phyloP scores from a whole-genome alignment of 768 basidiomycete species.

The Cubamyces lactineus region DNA sequence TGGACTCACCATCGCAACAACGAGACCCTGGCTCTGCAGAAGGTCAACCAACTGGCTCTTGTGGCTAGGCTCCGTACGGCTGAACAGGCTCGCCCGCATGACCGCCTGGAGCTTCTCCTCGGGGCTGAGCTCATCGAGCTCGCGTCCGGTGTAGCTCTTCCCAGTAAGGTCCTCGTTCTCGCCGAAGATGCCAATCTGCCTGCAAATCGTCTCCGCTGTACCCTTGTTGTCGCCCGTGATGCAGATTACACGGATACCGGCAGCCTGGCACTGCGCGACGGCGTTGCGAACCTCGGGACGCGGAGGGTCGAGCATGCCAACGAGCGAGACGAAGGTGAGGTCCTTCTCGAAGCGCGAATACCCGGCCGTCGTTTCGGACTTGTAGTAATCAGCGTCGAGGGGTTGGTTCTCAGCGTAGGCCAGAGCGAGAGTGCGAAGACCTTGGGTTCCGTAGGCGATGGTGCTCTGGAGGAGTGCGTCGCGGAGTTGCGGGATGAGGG shows the following conservation, averaged over 20 bases:
- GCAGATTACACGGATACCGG: conserved; percentile 94
- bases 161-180: conserved; percentile 87
- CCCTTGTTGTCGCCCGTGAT: conserved; percentile 99
- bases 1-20: conserved; percentile 87
- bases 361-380: conserved; percentile 74
- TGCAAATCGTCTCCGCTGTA: conserved; percentile 96
- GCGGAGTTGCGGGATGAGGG: conserved; percentile 67
- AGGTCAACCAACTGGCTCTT: conserved; percentile 95
- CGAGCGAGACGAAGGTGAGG: conserved; percentile 92
- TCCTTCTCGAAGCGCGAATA: conserved; percentile 91
- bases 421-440: conserved; percentile 89
- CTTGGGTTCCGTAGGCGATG: conserved; percentile 72
- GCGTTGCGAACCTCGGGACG: conserved; percentile 90
- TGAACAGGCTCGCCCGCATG: conserved; percentile 86
- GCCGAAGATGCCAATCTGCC: conserved; percentile 93
- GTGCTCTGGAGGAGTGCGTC: conserved; percentile 64
- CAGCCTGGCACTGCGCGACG: conserved; percentile 87
- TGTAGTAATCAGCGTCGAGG: conserved; percentile 79
- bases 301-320: conserved; percentile 98
- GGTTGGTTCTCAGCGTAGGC: conserved; percentile 84
- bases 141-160: conserved; percentile 94
- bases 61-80: conserved; percentile 92
- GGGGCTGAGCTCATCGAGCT: conserved; percentile 79
- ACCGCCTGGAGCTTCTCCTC: conserved; percentile 88
- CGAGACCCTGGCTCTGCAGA: conserved; percentile 86